Percentiles rank a stretch among this genome's conserved stretches.
Conservation (phyloP, 345 rosid genomes). For the Populus euphratica region DNA sequence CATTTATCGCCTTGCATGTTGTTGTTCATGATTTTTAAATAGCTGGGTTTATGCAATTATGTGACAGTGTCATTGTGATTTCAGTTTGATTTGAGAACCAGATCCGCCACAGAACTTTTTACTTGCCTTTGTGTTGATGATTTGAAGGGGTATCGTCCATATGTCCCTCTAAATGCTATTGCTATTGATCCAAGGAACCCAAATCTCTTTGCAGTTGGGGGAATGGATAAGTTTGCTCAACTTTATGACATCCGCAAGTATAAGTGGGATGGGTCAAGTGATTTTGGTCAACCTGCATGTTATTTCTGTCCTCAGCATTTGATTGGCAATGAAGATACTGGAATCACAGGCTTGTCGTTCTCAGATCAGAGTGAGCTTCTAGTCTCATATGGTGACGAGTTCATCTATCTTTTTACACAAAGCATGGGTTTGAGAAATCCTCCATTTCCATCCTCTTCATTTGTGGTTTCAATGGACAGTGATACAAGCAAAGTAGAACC, state of each 20-base stretch:
- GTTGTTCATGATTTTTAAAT: neutral
- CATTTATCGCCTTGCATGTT: neutral
- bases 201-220: slow-evolving; percentile 74
- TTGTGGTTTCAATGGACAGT: slow-evolving; percentile 27
- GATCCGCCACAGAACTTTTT: slow-evolving; percentile 60
- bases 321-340: slow-evolving; percentile 52
- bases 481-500: slow-evolving; percentile 30
- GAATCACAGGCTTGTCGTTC: slow-evolving; percentile 86
- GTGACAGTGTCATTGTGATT: slow-evolving; percentile 23
- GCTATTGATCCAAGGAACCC: slow-evolving; percentile 79
- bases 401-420: slow-evolving; percentile 64
- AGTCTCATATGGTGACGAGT: slow-evolving; percentile 69
- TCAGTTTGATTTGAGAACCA: slow-evolving; percentile 86
- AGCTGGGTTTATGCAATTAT: slow-evolving; percentile 2
- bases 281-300: slow-evolving; percentile 49
- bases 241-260: slow-evolving; percentile 75
- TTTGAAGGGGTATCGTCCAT: slow-evolving; percentile 33
- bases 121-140: slow-evolving; percentile 47
- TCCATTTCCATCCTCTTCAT: slow-evolving; percentile 32
- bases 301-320: slow-evolving; percentile 74
- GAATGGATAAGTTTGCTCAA: slow-evolving; percentile 73
- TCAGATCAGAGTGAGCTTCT: slow-evolving; percentile 91
- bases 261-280: slow-evolving; percentile 53
- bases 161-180: slow-evolving; percentile 61
- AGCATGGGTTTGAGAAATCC: slow-evolving; percentile 76